Evolutionary conservation across 2,329 filamentous ascomycete species (phyloP).

Genomic region (Paraphoma chrysanthemicola): DNA sequence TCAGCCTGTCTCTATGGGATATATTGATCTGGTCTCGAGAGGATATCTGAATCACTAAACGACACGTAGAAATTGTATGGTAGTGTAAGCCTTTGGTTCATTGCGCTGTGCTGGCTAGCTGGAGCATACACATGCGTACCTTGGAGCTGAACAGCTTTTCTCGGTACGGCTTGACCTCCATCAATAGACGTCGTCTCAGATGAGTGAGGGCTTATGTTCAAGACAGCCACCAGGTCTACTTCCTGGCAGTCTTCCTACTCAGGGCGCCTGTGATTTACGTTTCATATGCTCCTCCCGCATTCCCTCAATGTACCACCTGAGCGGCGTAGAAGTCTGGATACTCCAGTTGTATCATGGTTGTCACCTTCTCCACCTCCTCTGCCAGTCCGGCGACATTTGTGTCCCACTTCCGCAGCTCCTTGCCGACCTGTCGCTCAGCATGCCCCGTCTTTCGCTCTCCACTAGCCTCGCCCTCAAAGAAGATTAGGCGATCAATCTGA

Average conservation of each 20-base stretch:
- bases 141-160: too few relatives aligned
- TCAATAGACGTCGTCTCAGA: neutral
- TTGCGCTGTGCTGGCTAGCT: too few relatives aligned
- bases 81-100: too few relatives aligned
- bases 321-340: conserved; percentile 68
- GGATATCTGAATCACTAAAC: too few relatives aligned
- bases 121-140: too few relatives aligned
- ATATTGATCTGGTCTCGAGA: too few relatives aligned
- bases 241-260: neutral
- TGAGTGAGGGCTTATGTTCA: neutral
- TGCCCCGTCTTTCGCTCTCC: conserved; percentile 72
- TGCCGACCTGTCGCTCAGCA: conserved; percentile 65
- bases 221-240: too few relatives aligned
- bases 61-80: too few relatives aligned
- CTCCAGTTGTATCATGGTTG: conserved; percentile 78
- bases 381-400: conserved; percentile 83
- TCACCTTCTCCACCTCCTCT: conserved; percentile 88
- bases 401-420: conserved; percentile 86
- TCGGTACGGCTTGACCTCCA: neutral
- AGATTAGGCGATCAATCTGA: conserved; percentile 87
- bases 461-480: conserved; percentile 80
- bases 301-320: conserved; percentile 45
- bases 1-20: too few relatives aligned
- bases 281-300: neutral
- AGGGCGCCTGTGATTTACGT: neutral